Evolutionary conservation across 106 monocot species (phyloP), one percentile per base, ranked within the genome.

Genomic region (Dendrobium officinale): DNA sequence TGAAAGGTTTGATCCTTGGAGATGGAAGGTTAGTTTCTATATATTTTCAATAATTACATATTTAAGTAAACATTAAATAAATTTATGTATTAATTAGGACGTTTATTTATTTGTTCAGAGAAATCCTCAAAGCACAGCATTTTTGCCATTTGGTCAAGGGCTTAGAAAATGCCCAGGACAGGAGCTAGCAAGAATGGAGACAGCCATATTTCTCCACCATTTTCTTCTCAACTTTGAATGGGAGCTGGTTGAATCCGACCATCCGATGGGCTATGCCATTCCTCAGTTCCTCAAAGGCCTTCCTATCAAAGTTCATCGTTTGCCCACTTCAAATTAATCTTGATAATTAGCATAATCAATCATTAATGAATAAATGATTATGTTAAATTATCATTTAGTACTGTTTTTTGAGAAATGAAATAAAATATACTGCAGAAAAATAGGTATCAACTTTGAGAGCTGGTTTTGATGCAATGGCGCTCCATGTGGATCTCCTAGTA

Each of bases 101-200:
- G 9, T 0, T 5, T 47, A 1, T 47, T 47, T 9, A 47, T 47
- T 47, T 59, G 20, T 20, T 59, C 59, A 59, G 59, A 59, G 59
- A 17, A 59, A 59, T 59, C 59, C 59, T 59, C 59, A 59, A 59
- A 59, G 59, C 59, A 59, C 59, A 59, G 59, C 59, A 59, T 82
- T 79, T 24, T 85, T 85, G 82, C 81, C 87, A 42, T 88, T 88
- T 66, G 82, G 84, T 55, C 82, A 82, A 72, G 87, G 87, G 45
- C 78, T 37, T 55, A 88, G 82, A 67, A 3, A 79, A 31, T 88
- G 87, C 72, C 84, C 79, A 10, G 87, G 87, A 10, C 85, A 68
- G 1, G 87, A 88, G 51, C 77, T 88, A 1, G 79, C 55, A 0
- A 40, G 75, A 10, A 4, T 87, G 20, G 81, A 84, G 70, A 58